Conservation (phyloP, 257 asterid genomes). For the Rauvolfia tetraphylla region DNA sequence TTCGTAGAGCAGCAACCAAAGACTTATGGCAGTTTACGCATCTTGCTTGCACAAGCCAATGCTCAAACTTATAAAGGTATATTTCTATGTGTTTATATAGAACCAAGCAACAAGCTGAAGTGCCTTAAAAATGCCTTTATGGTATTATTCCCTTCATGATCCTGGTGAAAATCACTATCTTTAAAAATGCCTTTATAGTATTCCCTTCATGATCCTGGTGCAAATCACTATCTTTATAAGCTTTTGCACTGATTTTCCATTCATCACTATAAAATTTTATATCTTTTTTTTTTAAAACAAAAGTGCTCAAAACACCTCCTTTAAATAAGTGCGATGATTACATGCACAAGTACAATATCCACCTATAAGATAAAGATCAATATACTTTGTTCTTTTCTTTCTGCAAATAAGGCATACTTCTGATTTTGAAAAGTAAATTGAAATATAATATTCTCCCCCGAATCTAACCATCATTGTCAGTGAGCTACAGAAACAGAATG, state of each 20-base stretch:
- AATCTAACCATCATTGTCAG: slow-evolving; percentile 7
- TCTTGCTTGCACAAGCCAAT: slow-evolving; percentile 1
- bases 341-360: background rate
- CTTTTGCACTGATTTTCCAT: background rate
- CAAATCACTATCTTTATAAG: background rate
- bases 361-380: background rate
- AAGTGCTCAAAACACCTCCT: background rate
- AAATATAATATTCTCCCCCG: background rate
- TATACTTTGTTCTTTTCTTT: background rate
- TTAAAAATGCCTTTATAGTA: background rate
- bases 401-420: background rate
- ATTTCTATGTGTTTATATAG: background rate
- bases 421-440: background rate
- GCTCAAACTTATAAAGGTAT: background rate
- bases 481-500: background rate
- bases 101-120: background rate
- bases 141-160: background rate
- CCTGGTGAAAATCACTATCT: background rate
- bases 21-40: background rate
- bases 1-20: background rate
- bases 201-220: background rate
- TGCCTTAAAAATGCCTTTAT: background rate
- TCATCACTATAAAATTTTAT: background rate
- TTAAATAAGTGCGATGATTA: background rate
- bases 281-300: background rate